Conservation (phyloP, 73 alveolate genomes). For the Paramecium primaurelia region DNA sequence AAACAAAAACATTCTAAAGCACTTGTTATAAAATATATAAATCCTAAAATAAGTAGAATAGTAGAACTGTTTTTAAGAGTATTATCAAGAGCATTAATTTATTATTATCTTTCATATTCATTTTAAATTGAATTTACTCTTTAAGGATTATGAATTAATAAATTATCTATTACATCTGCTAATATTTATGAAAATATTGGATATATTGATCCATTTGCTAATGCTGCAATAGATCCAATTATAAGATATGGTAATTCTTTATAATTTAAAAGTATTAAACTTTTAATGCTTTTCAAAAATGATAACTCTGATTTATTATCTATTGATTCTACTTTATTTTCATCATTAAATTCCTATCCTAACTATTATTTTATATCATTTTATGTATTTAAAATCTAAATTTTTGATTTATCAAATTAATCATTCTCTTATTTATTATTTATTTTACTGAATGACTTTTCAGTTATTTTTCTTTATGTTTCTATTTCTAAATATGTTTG, state of each 20-base stretch:
- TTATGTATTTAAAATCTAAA: neutral
- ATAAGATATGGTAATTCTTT: neutral
- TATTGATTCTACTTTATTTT: neutral
- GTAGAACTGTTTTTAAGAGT: neutral
- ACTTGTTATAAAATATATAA: neutral
- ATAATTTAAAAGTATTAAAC: neutral
- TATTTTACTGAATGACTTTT: neutral
- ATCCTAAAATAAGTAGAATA: neutral
- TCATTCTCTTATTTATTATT: neutral
- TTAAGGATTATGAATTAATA: neutral
- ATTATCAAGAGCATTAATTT: neutral
- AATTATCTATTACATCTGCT: neutral
- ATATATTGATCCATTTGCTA: neutral
- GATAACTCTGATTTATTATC: neutral
- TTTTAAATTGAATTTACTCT: neutral
- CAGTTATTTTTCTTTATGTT: neutral
- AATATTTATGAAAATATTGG: slow-evolving; percentile 6
- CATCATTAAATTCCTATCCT: neutral
- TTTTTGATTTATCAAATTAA: neutral
- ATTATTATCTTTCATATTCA: neutral
- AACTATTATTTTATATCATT: neutral
- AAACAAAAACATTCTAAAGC: neutral
- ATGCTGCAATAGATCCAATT: neutral
- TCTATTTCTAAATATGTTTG: neutral
- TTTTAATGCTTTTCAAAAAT: neutral